phyloP scores from a whole-genome alignment of 1,284 basidiomycete species.

The Kwoniella shivajii region DNA sequence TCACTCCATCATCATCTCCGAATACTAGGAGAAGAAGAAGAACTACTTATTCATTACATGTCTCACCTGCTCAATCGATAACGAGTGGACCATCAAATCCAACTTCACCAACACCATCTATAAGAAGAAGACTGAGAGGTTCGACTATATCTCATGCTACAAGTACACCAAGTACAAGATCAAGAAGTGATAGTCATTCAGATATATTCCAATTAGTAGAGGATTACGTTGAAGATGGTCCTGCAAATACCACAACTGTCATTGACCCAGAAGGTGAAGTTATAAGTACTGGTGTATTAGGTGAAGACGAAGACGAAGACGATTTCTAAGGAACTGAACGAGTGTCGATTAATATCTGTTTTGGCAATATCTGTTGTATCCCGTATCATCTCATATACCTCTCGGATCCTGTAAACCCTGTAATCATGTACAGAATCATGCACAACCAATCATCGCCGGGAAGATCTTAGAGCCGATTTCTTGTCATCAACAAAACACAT shows the following conservation, averaged over 20 bases:
- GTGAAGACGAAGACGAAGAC: conserved; percentile 31
- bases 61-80: conserved; percentile 28
- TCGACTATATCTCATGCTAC: conserved; percentile 30
- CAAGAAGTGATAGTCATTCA: conserved; percentile 45
- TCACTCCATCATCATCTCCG: conserved; percentile 1
- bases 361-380: too few relatives aligned
- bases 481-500: too few relatives aligned
- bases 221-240: conserved; percentile 49
- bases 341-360: too few relatives aligned
- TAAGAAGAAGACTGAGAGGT: conserved; percentile 33
- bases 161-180: conserved; percentile 39
- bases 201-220: conserved; percentile 51
- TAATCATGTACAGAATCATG: too few relatives aligned
- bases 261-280: conserved; percentile 48
- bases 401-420: too few relatives aligned
- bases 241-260: conserved; percentile 52
- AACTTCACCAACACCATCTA: conserved; percentile 35
- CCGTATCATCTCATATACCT: too few relatives aligned
- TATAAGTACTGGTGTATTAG: conserved; percentile 43
- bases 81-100: conserved; percentile 21
- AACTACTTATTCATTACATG: conserved; percentile 22
- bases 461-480: too few relatives aligned
- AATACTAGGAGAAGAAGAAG: conserved; percentile 27
- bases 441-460: too few relatives aligned
- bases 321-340: too few relatives aligned